Evolutionary conservation across 2,329 filamentous ascomycete species (phyloP), one percentile per base, ranked within the genome.

Genomic region (Grosmannia clavigera): DNA sequence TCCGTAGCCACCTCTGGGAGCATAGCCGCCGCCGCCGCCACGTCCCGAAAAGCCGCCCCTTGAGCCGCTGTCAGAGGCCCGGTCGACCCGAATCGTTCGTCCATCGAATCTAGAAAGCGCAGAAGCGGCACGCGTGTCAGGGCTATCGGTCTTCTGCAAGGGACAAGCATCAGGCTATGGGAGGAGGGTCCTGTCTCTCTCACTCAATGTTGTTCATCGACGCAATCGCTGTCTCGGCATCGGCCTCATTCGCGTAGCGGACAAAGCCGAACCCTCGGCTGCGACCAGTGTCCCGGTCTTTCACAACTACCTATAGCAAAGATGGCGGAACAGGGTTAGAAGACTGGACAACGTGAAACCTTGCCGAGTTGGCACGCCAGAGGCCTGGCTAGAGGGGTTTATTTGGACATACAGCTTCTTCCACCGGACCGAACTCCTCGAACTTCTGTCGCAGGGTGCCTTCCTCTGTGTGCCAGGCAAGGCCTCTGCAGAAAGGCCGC

Each of bases 211-310:
- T 91, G 79, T 94, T 92, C 89, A 94, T 92, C 65, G 78, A 77
- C 54, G 78, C 73, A 72, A 92, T 92, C 52, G 90, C 90, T 66
- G 81, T 80, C 69, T 91, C 84, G 64, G 90, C 89, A 73, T 92
- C 87, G 54, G 78, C 75, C 65, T 92, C 89, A 65, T 84, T 83
- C 58, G 83, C 76, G 76, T 92, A 99, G 68, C 92, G 88, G 65
- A 99, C 92, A 73, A 97, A 97, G 55, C 94, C 94, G 73, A 97
- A 99, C 63, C 94, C 94, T 73, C 94, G 90, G 80, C 92, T 96
- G 73, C 92, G 90, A 68, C 90, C 89, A 70, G 92, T 96, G 72
- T 97, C 92, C 70, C 92, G 90, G 74, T 99, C 92, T 78, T 96
- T 97, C 69, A 97, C 92, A 67, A 99, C 92, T 64, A 96, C 89